Evolutionary conservation across 345 rosid genomes (phyloP), one percentile per base, ranked within the genome.

Genomic region (Eutrema heterophyllum): DNA sequence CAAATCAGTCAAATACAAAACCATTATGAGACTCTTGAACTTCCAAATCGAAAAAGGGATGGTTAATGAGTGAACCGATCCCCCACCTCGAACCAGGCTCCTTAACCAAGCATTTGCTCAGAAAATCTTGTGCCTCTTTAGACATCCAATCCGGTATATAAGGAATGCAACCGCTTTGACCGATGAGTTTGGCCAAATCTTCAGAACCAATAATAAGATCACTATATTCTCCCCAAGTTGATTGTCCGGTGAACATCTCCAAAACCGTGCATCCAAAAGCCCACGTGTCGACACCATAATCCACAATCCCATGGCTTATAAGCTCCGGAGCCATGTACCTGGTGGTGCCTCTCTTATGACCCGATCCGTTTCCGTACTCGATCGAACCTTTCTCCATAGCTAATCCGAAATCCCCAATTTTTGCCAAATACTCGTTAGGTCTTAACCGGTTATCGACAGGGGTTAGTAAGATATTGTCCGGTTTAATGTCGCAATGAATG

Each of bases 401-500:
- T 3, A 29, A 29, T 29, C 66, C 67, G 16, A 70, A 70, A 58
- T 70, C 67, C 1, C 5, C 72, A 54, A 53, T 24, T 56, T 46
- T 70, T 1, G 58, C 15, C 16, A 59, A 0, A 59, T 13, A 59
- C 7, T 57, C 12, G 6, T 26, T 15, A 14, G 11, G 5, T n/a
- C 50, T 49, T 0, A 7, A 29, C 50, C 0, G 5, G 3, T 6
- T 1, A 10, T 10, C 15, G 3, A 14, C 7, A 32, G 48, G 67
- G 4, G 6, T 1, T 1, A 71, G 67, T 12, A 71, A 59, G 32
- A 71, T 21, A 38, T 71, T 71, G 6, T 46, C 75, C 5, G 75
- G 67, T 71, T 71, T 71, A 2, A 71, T 59, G 2, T 71, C 67
- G 30, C 75, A 59, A 2, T 71, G 75, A 7, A 71, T 15, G 11